Conservation (phyloP, 2,329 filamentous ascomycete species). For the Trichocomaceae sp. region DNA sequence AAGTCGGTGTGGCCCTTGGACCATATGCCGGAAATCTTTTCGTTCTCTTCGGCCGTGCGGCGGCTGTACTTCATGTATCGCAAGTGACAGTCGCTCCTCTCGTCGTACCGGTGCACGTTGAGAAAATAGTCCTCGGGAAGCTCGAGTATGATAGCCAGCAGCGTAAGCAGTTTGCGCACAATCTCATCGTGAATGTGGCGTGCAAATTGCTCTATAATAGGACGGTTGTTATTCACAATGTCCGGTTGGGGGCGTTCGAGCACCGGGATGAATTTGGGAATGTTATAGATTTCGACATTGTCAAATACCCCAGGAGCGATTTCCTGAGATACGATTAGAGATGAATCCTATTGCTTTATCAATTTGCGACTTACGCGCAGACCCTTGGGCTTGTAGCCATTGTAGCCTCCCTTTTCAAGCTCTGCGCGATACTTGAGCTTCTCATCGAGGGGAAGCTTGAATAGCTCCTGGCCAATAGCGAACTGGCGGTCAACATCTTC, state of each 20-base stretch:
- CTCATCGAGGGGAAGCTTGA: slow-evolving; percentile 48
- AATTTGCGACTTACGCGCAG: slow-evolving; percentile 1
- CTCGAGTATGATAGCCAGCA: slow-evolving; percentile 55
- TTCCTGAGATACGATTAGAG: too few relatives aligned
- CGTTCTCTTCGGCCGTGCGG: slow-evolving; percentile 43
- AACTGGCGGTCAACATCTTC: slow-evolving; percentile 53
- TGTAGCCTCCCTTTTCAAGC: slow-evolving; percentile 46
- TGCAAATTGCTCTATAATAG: slow-evolving; percentile 52
- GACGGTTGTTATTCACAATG: slow-evolving; percentile 42
- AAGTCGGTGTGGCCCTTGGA: slow-evolving; percentile 47
- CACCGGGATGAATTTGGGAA: slow-evolving; percentile 49
- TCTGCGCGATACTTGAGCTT: slow-evolving; percentile 50
- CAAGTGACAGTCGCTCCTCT: slow-evolving; percentile 52
- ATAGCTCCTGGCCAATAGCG: slow-evolving; percentile 51
- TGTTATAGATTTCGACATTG: slow-evolving; percentile 56
- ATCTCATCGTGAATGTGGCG: slow-evolving; percentile 49
- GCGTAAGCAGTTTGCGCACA: slow-evolving; percentile 48
- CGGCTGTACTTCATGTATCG: slow-evolving; percentile 55
- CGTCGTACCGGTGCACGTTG: slow-evolving; percentile 51
- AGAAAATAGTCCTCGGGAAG: slow-evolving; percentile 53
- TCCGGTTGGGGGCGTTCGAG: slow-evolving; percentile 42
- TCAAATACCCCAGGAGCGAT: slow-evolving; percentile 36
- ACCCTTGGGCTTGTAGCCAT: slow-evolving; percentile 45
- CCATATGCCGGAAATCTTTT: slow-evolving; percentile 33
- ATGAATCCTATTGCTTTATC: neutral